Conservation (phyloP, 495 filamentous ascomycete species). For the Neurospora sp. region DNA sequence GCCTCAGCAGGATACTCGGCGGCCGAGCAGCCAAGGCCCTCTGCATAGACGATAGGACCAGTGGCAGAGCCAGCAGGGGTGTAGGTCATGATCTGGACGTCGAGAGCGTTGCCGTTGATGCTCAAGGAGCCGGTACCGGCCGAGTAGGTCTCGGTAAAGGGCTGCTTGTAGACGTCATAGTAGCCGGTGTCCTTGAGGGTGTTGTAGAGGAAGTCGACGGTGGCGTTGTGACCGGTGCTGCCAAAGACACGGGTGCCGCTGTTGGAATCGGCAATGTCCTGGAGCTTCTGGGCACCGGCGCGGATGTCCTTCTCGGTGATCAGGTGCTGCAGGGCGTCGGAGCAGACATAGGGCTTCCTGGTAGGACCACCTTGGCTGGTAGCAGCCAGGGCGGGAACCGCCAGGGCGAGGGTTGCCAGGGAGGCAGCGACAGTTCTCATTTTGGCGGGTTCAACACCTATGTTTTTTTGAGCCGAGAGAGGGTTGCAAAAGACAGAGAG, state of each 20-base stretch:
- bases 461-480: not conserved
- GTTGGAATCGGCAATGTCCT: conserved; percentile 28
- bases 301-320: conserved; percentile 32
- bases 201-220: conserved; percentile 50
- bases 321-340: conserved; percentile 19
- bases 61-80: conserved; percentile 35
- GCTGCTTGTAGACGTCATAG: conserved; percentile 52
- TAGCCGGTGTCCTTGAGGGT: conserved; percentile 38
- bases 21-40: conserved; percentile 45
- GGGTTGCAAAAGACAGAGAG: not conserved
- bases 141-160: conserved; percentile 35
- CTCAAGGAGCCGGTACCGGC: conserved; percentile 24
- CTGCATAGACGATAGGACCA: conserved; percentile 33
- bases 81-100: conserved; percentile 27
- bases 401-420: not conserved
- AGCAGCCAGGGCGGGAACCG: not conserved
- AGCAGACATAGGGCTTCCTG: conserved; percentile 9
- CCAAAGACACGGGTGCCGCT: conserved; percentile 48
- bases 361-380: not conserved
- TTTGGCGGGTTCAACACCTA: not conserved
- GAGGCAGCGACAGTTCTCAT: not conserved
- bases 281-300: conserved; percentile 34
- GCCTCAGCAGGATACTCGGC: conserved; percentile 47
- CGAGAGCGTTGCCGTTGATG: conserved; percentile 19
- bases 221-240: conserved; percentile 49